phyloP scores from a whole-genome alignment of 2,329 filamentous ascomycete genomes.

The Penicillium sp. region DNA sequence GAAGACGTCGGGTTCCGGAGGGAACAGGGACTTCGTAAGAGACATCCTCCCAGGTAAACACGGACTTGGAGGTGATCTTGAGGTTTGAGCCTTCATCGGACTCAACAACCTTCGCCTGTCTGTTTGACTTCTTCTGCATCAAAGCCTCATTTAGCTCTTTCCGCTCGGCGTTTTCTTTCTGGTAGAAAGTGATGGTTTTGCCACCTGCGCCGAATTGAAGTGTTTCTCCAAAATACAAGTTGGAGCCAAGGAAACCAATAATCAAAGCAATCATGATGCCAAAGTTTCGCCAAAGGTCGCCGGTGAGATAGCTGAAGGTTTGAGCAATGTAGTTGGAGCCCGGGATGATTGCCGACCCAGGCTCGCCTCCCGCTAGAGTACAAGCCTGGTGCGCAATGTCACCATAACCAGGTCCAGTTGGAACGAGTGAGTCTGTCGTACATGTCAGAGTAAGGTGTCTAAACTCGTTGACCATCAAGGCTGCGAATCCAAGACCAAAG shows the following conservation, averaged over 20 bases:
- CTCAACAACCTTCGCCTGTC: constrained; percentile 32
- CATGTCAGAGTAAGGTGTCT: constrained; percentile 67
- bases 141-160: constrained; percentile 38
- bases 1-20: constrained; percentile 44
- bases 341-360: constrained; percentile 62
- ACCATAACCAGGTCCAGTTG: constrained; percentile 66
- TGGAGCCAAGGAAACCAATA: constrained; percentile 36
- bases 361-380: constrained; percentile 68
- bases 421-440: constrained; percentile 65
- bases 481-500: constrained; percentile 70
- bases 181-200: constrained; percentile 43
- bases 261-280: constrained; percentile 41
- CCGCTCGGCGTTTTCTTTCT: constrained; percentile 40
- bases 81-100: constrained; percentile 46
- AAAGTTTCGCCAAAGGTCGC: constrained; percentile 67
- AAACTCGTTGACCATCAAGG: constrained; percentile 88
- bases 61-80: constrained; percentile 53
- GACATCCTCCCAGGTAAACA: constrained; percentile 55
- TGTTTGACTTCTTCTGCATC: constrained; percentile 41
- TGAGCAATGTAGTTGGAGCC: constrained; percentile 68
- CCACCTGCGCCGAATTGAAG: constrained; percentile 42
- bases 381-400: constrained; percentile 76
- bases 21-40: constrained; percentile 51
- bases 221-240: constrained; percentile 41
- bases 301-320: constrained; percentile 64